Evolutionary conservation across 2,329 filamentous ascomycete species (phyloP).

Genomic region (Talaromyces verruculosus): DNA sequence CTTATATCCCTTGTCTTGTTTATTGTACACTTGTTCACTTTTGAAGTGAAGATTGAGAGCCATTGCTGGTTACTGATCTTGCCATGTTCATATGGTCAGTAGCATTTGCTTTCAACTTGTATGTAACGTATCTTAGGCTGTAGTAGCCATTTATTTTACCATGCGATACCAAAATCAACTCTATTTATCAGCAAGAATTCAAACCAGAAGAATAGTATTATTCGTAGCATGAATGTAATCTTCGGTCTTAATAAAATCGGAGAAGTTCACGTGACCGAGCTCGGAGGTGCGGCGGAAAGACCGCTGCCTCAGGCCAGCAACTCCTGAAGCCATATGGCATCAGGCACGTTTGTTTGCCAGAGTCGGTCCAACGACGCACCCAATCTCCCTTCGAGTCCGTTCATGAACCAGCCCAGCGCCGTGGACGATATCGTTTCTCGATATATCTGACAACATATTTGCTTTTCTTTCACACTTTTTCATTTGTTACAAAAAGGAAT

Average conservation of each 20-base stretch:
- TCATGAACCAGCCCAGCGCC: neutral
- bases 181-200: neutral
- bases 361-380: neutral
- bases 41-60: slow-evolving; percentile 2
- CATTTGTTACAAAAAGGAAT: neutral
- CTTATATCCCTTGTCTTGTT: slow-evolving; percentile 3
- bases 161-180: neutral
- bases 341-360: slow-evolving; percentile 14
- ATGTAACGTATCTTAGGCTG: slow-evolving; percentile 13
- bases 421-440: neutral
- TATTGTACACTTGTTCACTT: slow-evolving; percentile 1
- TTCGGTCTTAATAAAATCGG: neutral
- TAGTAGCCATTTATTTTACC: neutral
- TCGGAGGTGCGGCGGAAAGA: neutral
- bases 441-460: neutral
- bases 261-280: neutral
- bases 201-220: neutral
- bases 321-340: slow-evolving; percentile 18
- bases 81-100: slow-evolving; percentile 8
- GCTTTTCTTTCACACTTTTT: neutral
- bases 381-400: neutral
- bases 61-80: slow-evolving; percentile 5
- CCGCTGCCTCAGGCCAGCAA: neutral
- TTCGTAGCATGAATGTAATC: neutral
- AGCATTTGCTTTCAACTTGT: slow-evolving; percentile 11